A percentile compares a stretch with the other conserved stretches of the same genome.
Conservation (phyloP, 768 basidiomycete species). For the Glaciozyma martinii region DNA sequence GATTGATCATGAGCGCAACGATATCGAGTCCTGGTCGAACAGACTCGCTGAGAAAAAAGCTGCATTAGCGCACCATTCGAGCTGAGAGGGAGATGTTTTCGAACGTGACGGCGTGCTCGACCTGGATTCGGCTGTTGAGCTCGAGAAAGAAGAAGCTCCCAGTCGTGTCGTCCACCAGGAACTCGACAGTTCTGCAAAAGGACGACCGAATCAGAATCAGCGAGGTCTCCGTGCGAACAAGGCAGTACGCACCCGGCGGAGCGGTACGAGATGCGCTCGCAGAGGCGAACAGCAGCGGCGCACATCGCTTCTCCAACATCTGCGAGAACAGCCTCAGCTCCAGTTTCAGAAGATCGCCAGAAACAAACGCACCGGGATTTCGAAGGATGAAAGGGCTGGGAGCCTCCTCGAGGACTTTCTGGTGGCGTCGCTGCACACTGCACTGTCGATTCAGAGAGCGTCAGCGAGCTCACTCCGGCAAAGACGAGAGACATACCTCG, state of each 20-base stretch:
- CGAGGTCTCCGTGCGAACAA: too few species aligned
- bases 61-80: background rate
- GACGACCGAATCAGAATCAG: background rate
- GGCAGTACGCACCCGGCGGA: slow-evolving; percentile 10
- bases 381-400: slow-evolving; percentile 52
- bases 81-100: slow-evolving; percentile 40
- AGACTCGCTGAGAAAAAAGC: slow-evolving; percentile 3
- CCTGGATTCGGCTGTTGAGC: slow-evolving; percentile 62
- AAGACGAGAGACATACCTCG: slow-evolving; percentile 39
- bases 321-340: background rate
- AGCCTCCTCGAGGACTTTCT: slow-evolving; percentile 64
- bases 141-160: slow-evolving; percentile 59
- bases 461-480: background rate
- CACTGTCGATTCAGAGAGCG: slow-evolving; percentile 38
- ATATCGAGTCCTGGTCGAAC: slow-evolving; percentile 47
- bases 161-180: slow-evolving; percentile 47
- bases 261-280: slow-evolving; percentile 17
- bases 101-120: slow-evolving; percentile 57
- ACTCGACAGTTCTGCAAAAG: slow-evolving; percentile 46
- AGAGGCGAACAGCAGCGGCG: slow-evolving; percentile 10
- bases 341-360: too few species aligned
- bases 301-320: slow-evolving; percentile 6
- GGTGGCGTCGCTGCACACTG: slow-evolving; percentile 54
- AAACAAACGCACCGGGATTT: slow-evolving; percentile 43
- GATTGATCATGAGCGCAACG: slow-evolving; percentile 44